Evolutionary conservation across 768 basidiomycete genomes (phyloP), one percentile per base, ranked within the genome.

Genomic region (Rhizopogon sp.): DNA sequence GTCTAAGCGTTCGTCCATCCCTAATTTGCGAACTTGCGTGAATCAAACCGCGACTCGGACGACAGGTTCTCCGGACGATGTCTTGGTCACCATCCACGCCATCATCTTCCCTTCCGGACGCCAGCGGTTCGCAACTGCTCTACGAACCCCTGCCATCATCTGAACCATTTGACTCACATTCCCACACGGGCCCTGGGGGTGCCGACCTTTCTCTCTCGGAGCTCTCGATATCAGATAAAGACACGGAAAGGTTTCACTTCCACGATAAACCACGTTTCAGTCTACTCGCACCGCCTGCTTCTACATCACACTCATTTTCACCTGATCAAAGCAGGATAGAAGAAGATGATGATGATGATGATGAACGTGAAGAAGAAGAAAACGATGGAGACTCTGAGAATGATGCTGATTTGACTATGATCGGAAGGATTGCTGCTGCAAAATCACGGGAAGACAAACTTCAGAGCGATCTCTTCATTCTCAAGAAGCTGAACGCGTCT

Each of bases 401-500:
- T 37, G 57, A 63, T 39, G 39, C 22, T 31, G 55, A 40, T 10
- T 53, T 58, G 13, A 70, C 68, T 17, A 37, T 68, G 59, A 63
- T 65, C 22, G 60, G 45, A 43, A 66, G 61, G 14, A 55, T 50
- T 29, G 55, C 64, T 2, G 66, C 65, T 3, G 66, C 70, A 39
- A 74, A 70, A 57, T 62, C 73, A 47, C 75, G 83, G 43, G 87
- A 91, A 63, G 90, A 90, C 55, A 88, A 85, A 65, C 71, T 92
- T 35, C 84, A 85, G 58, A 82, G 79, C 61, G 90, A 92, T 68
- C 64, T 89, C 11, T 83, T 87, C 64, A 76, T 88, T 55, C 72
- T 92, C 60, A 83, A 75, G 66, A 88, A 88, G 65, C 68, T 92
- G 16, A 92, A 92, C 62, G 69, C 81, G 11, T 77, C 86, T 5